These are phyloP conservation scores for Aspergillus pseudoterreus DNA, from an alignment of 2,329 filamentous ascomycete species.

Conservation along the genomic window DNA sequence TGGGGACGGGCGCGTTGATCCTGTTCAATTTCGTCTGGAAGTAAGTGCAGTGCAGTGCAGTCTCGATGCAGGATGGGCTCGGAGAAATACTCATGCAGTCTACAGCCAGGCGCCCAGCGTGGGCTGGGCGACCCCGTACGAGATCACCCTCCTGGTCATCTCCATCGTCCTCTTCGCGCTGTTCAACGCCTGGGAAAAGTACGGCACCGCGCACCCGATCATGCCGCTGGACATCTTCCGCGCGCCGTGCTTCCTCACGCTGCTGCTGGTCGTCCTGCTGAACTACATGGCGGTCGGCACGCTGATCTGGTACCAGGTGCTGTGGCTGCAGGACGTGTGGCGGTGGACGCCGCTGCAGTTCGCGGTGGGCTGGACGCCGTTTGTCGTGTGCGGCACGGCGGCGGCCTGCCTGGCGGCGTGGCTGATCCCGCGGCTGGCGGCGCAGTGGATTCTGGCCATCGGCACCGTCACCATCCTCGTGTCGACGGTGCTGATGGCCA, in stretches of 20 bases:
- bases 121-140: slow-evolving; percentile 45
- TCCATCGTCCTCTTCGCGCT: slow-evolving; percentile 32
- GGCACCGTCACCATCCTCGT: slow-evolving; percentile 32
- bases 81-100: background rate
- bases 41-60: slow-evolving; percentile 26
- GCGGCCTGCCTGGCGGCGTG: slow-evolving; percentile 43
- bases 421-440: slow-evolving; percentile 46
- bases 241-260: slow-evolving; percentile 42
- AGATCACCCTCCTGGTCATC: slow-evolving; percentile 38
- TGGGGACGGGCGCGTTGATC: slow-evolving; percentile 41
- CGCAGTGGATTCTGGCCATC: slow-evolving; percentile 48
- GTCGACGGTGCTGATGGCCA: slow-evolving; percentile 38
- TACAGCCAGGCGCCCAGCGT: slow-evolving; percentile 42
- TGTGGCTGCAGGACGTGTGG: slow-evolving; percentile 45
- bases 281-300: slow-evolving; percentile 49
- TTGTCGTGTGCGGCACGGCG: slow-evolving; percentile 37
- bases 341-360: slow-evolving; percentile 40
- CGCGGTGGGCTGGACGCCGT: slow-evolving; percentile 40
- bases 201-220: slow-evolving; percentile 40
- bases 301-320: slow-evolving; percentile 47
- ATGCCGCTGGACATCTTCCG: slow-evolving; percentile 46
- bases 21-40: slow-evolving; percentile 53
- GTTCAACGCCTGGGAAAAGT: slow-evolving; percentile 42
- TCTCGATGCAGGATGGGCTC: background rate
- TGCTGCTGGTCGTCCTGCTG: slow-evolving; percentile 45